A percentile compares a stretch with the other conserved stretches of the same genome.
phyloP scores from a whole-genome alignment of 78 protist genomes.

The Pigoraptor vietnamica region DNA sequence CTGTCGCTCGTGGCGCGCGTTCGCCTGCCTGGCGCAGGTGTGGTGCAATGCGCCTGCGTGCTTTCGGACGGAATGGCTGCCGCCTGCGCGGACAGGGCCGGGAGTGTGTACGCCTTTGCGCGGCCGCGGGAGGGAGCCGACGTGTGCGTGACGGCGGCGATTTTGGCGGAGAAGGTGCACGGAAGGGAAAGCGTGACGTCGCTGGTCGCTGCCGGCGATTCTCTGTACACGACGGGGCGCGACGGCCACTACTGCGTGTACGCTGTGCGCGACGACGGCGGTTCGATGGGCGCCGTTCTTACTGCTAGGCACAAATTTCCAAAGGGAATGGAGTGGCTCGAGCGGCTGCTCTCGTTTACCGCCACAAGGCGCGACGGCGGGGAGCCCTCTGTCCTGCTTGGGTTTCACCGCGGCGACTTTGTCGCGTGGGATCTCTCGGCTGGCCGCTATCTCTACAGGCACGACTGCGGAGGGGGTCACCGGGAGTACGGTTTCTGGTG shows the following conservation, averaged over 20 bases:
- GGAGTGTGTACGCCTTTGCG: background rate
- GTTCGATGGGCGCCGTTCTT: background rate
- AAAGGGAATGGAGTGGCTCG: background rate
- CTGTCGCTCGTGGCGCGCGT: background rate
- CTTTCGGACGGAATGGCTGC: background rate
- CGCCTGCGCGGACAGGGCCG: background rate
- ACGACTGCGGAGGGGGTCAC: background rate
- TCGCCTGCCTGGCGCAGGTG: background rate
- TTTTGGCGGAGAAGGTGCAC: no score
- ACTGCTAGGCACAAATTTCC: background rate
- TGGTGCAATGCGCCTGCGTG: background rate
- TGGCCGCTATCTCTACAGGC: background rate
- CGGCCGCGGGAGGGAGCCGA: background rate
- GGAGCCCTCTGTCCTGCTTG: background rate
- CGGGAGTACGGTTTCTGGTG: background rate
- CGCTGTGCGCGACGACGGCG: background rate
- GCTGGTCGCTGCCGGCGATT: background rate
- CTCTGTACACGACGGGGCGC: background rate
- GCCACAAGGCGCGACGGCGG: background rate
- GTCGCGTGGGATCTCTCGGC: background rate
- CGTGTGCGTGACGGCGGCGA: no score
- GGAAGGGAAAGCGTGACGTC: background rate
- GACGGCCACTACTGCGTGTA: background rate
- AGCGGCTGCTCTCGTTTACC: background rate
- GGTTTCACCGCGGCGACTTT: background rate